Percentiles rank a stretch among this genome's conserved stretches.
phyloP scores from a whole-genome alignment of 1,284 basidiomycete species.

The Lentinula novae-zelandiae region DNA sequence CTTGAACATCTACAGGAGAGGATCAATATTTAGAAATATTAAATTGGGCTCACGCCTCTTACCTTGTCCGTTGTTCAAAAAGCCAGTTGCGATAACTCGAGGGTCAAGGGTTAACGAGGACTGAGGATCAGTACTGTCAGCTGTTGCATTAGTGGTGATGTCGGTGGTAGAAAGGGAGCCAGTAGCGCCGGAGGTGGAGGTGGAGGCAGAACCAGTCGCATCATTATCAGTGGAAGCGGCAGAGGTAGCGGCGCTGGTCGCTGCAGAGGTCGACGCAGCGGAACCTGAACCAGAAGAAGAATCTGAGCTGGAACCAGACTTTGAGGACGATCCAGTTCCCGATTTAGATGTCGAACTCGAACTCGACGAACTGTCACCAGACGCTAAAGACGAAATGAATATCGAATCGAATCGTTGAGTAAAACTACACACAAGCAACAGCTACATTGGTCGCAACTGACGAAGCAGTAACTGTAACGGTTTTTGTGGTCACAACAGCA shows the following conservation, averaged over 20 bases:
- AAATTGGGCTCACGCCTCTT: conserved; percentile 7
- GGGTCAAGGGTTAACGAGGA: conserved; percentile 25
- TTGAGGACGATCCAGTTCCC: not conserved
- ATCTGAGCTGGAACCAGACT: not conserved
- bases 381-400: not conserved
- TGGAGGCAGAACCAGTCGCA: not conserved
- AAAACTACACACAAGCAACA: conserved; percentile 2
- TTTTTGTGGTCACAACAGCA: conserved; percentile 10
- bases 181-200: not conserved
- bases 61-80: conserved; percentile 18
- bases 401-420: not conserved
- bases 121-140: conserved; percentile 11
- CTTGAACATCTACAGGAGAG: conserved; percentile 7
- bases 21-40: not conserved
- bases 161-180: not conserved
- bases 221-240: not conserved
- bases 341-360: not conserved
- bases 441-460: conserved; percentile 17
- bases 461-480: conserved; percentile 25
- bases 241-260: conserved; percentile 1
- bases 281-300: not conserved
- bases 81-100: conserved; percentile 27
- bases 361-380: not conserved
- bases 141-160: conserved; percentile 8
- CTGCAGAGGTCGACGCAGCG: not conserved